phyloP scores from a whole-genome alignment of 2,329 filamentous ascomycete species.

The Sclerotinia minor region DNA sequence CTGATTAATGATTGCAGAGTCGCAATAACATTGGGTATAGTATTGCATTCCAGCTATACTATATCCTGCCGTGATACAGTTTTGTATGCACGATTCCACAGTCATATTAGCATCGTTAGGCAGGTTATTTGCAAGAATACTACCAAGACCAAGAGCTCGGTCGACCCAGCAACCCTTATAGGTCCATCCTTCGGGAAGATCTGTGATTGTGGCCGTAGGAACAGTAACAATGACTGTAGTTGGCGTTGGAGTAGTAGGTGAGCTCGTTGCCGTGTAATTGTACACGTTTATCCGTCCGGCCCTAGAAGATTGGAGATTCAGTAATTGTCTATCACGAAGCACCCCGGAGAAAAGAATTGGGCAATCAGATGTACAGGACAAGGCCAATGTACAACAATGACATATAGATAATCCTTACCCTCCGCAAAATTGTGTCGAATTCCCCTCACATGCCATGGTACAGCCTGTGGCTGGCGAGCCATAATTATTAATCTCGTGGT shows the following conservation, averaged over 20 bases:
- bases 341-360: not conserved
- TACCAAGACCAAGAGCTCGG: constrained; percentile 28
- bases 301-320: not conserved
- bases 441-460: constrained; percentile 35
- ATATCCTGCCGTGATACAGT: constrained; percentile 36
- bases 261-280: constrained; percentile 27
- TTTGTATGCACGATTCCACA: constrained; percentile 40
- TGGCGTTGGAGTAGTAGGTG: constrained; percentile 21
- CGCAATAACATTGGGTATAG: constrained; percentile 39
- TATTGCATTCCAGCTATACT: constrained; percentile 43
- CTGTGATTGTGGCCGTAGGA: constrained; percentile 26
- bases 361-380: no score
- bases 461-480: constrained; percentile 29
- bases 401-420: constrained; percentile 25
- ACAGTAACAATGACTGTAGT: constrained; percentile 13
- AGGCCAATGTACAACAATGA: not conserved
- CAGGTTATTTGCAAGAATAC: constrained; percentile 28
- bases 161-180: constrained; percentile 37
- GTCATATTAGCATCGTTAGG: constrained; percentile 30
- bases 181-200: constrained; percentile 33
- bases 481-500: constrained; percentile 25
- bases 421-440: constrained; percentile 41
- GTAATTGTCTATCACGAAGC: not conserved
- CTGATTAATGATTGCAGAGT: constrained; percentile 33
- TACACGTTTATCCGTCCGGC: constrained; percentile 34